Percentiles rank a stretch among this genome's conserved stretches.
Evolutionary conservation across 306 rosid genomes (phyloP).

Genomic region (Glycine latifolia): DNA sequence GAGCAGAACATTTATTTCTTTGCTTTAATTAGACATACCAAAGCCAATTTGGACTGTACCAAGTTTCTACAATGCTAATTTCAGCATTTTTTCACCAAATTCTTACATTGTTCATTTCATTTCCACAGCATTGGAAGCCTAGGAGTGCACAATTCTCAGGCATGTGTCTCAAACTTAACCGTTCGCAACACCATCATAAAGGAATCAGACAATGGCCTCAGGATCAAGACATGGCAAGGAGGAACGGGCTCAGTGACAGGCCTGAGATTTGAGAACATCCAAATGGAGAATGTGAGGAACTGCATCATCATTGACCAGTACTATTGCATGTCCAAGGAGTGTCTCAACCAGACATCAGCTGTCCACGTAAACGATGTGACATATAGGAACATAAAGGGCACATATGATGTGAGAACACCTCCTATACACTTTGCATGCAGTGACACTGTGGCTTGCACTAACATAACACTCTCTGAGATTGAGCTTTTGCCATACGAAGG

Average conservation of each 20-base stretch:
- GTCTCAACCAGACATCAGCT: slow-evolving; percentile 81
- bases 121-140: slow-evolving; percentile 92
- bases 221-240: slow-evolving; percentile 99
- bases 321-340: slow-evolving; percentile 79
- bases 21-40: slow-evolving; percentile 18
- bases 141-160: slow-evolving; percentile 84
- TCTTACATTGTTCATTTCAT: neutral
- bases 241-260: slow-evolving; percentile 80
- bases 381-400: slow-evolving; percentile 82
- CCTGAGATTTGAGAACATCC: slow-evolving; percentile 71
- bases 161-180: slow-evolving; percentile 90
- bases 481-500: slow-evolving; percentile 89
- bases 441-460: slow-evolving; percentile 85
- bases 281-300: slow-evolving; percentile 88
- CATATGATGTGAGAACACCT: slow-evolving; percentile 84
- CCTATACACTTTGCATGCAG: slow-evolving; percentile 98
- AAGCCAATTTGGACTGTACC: neutral
- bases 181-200: slow-evolving; percentile 67
- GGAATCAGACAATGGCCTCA: slow-evolving; percentile 87
- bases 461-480: slow-evolving; percentile 82
- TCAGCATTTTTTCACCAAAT: neutral
- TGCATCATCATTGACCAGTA: slow-evolving; percentile 88
- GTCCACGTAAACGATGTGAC: slow-evolving; percentile 71
- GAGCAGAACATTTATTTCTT: neutral
- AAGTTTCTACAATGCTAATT: slow-evolving; percentile 19